Evolutionary conservation across 768 basidiomycete species (phyloP), one percentile per base, ranked within the genome.

Genomic region (Mycena pura): DNA sequence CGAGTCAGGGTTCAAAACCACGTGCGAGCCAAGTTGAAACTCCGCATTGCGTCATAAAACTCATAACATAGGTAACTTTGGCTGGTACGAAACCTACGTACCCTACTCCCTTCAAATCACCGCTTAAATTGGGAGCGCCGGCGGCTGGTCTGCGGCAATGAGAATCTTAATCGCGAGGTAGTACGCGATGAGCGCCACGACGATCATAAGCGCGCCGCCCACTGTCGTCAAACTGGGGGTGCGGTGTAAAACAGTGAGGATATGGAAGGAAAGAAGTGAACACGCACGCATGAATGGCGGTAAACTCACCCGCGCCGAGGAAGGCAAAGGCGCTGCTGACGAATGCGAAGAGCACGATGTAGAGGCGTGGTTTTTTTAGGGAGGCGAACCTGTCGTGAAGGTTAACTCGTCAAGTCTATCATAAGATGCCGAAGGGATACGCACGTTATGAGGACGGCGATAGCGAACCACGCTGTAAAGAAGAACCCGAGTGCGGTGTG

Each of bases 401-500:
- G 44, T 57, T 57, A 57, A 38, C 55, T 47, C 45, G 27, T 57
- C 40, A 27, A 57, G 45, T 46, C 55, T 57, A 48, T 57, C 44
- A 47, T 48, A 57, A n/a, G 55, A 57, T 39, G 28, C 27, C 55
- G 36, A 48, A 48, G 45, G 48, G 40, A 57, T 47, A 77, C 81
- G 64, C 49, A 92, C 91, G 86, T 63, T 63, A 92, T 78, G 69
- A 91, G 74, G 74, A 84, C 82, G 0, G 92, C 90, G 31, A 92
- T 76, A 57, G 90, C 72, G 66, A 83, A 84, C 92, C 92, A 94
- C 17, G 85, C 79, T 52, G 84, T 78, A 19, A 93, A 79, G 76
- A 84, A 93, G 61, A 93, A 87, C 3, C 88, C 91, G 15, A 94
- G 67, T 1, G 90, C 92, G 32, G 69, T 76, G 17, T 61, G 50